These are phyloP conservation scores for Debaryomycetaceae sp. DNA, from an alignment of 1,139 yeast species.

Conservation along the genomic window DNA sequence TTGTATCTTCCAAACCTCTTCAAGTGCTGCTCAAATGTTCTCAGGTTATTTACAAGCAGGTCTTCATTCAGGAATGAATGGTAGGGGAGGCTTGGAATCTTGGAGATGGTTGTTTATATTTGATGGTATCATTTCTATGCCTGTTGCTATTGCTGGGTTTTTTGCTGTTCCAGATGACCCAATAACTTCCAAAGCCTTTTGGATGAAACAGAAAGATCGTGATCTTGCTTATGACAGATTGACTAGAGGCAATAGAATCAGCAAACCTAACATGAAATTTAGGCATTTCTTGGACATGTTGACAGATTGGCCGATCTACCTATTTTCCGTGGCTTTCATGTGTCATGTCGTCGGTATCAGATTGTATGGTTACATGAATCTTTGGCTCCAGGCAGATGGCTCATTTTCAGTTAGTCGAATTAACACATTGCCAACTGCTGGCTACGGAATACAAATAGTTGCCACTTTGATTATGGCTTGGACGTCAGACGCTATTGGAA, in stretches of 20 bases:
- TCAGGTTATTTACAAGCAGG: conserved; percentile 35
- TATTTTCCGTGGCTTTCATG: conserved; percentile 9
- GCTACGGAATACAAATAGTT: conserved; percentile 18
- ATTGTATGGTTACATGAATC: conserved; percentile 14
- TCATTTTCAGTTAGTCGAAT: conserved; percentile 20
- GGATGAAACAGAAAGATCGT: conserved; percentile 7
- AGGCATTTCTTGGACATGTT: conserved; percentile 1
- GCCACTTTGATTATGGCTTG: conserved; percentile 13
- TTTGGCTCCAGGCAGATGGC: conserved; percentile 21
- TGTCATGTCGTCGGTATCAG: conserved; percentile 10
- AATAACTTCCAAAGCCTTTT: conserved; percentile 34
- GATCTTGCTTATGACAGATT: conserved; percentile 10
- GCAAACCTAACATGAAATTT: conserved; percentile 7
- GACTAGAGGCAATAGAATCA: conserved; percentile 7
- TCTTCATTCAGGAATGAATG: conserved; percentile 29
- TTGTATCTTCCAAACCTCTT: conserved; percentile 52
- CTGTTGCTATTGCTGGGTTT: conserved; percentile 52
- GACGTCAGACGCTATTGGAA: conserved; percentile 18
- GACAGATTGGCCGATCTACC: conserved; percentile 11
- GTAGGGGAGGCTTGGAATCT: conserved; percentile 27
- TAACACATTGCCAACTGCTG: conserved; percentile 28
- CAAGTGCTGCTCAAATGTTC: conserved; percentile 50
- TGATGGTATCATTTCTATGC: conserved; percentile 36
- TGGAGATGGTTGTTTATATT: conserved; percentile 42
- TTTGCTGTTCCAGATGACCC: conserved; percentile 60